These are phyloP conservation scores for Serendipita sp. DNA, from an alignment of 768 basidiomycete species.

Conservation along the genomic window DNA sequence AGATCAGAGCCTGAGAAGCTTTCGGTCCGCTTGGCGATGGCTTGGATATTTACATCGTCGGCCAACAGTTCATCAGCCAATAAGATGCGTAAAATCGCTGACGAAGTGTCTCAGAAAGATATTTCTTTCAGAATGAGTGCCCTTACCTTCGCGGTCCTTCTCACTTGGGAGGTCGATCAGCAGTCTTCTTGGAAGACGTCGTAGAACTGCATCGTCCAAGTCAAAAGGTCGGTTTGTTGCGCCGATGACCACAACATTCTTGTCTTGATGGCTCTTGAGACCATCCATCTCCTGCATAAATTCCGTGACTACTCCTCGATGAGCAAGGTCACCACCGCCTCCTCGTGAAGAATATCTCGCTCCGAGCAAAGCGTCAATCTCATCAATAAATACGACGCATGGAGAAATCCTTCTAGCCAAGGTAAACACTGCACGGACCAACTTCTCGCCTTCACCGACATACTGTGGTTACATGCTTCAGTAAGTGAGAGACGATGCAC, in stretches of 20 bases:
- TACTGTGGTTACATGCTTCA: slow-evolving; percentile 30
- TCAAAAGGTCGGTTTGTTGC: slow-evolving; percentile 89
- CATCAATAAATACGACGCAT: slow-evolving; percentile 87
- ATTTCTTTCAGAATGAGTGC: neutral
- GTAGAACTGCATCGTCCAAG: slow-evolving; percentile 78
- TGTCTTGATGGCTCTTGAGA: slow-evolving; percentile 58
- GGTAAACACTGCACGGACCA: slow-evolving; percentile 76
- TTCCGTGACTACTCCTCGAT: slow-evolving; percentile 76
- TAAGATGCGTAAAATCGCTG: slow-evolving; percentile 77
- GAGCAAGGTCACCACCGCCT: slow-evolving; percentile 64
- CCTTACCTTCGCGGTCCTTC: slow-evolving; percentile 65
- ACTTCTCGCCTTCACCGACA: slow-evolving; percentile 78
- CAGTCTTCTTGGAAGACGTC: slow-evolving; percentile 71
- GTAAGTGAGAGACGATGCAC: neutral
- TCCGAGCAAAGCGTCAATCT: slow-evolving; percentile 85
- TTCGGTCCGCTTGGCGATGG: slow-evolving; percentile 55
- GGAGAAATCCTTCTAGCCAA: slow-evolving; percentile 74
- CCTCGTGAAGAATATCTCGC: slow-evolving; percentile 64
- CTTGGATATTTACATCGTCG: slow-evolving; percentile 41
- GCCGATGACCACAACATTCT: slow-evolving; percentile 78
- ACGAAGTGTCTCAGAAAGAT: slow-evolving; percentile 6
- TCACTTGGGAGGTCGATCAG: slow-evolving; percentile 80
- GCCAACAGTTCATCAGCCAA: slow-evolving; percentile 64
- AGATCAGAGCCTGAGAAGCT: slow-evolving; percentile 89
- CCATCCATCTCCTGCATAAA: slow-evolving; percentile 98